Conservation (phyloP, 2,329 filamentous ascomycete genomes). For the Aotearoamyces nothofagi region DNA sequence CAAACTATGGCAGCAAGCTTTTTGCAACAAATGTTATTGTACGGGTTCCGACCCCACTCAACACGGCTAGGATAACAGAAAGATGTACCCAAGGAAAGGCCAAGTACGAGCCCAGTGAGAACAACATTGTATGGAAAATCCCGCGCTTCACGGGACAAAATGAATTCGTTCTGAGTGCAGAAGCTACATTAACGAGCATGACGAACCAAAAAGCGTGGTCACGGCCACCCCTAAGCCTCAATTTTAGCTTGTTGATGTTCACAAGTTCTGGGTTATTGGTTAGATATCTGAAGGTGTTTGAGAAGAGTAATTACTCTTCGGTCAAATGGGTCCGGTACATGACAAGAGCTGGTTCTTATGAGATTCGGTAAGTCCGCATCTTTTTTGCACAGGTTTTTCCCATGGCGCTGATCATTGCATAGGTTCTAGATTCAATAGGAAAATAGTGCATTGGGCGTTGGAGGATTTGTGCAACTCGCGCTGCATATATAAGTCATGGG, state of each 20-base stretch:
- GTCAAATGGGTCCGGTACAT: conserved; percentile 99
- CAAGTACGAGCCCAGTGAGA: conserved; percentile 96
- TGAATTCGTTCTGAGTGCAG: conserved; percentile 88
- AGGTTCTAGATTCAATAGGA: neutral
- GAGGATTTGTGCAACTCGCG: neutral
- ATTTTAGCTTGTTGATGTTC: conserved; percentile 94
- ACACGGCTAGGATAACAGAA: conserved; percentile 88
- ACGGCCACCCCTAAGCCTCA: conserved; percentile 78
- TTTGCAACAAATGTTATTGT: conserved; percentile 95
- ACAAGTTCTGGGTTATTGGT: conserved; percentile 88
- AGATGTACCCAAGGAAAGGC: conserved; percentile 91
- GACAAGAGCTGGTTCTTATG: conserved; percentile 94
- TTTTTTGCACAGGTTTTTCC: no score
- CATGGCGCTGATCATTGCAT: neutral
- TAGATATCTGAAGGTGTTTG: conserved; percentile 93
- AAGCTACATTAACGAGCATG: conserved; percentile 89
- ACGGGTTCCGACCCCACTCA: conserved; percentile 87
- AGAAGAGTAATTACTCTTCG: conserved; percentile 97
- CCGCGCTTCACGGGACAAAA: conserved; percentile 95
- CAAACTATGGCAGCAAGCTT: conserved; percentile 90
- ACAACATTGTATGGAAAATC: conserved; percentile 99
- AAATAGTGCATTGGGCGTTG: neutral
- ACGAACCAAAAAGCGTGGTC: conserved; percentile 98
- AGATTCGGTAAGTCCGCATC: conserved; percentile 55
- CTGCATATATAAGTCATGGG: no score